A percentile compares a stretch with the other conserved stretches of the same genome.
Conservation (phyloP, 495 filamentous ascomycete genomes). For the Aspergillus coremiiformis region DNA sequence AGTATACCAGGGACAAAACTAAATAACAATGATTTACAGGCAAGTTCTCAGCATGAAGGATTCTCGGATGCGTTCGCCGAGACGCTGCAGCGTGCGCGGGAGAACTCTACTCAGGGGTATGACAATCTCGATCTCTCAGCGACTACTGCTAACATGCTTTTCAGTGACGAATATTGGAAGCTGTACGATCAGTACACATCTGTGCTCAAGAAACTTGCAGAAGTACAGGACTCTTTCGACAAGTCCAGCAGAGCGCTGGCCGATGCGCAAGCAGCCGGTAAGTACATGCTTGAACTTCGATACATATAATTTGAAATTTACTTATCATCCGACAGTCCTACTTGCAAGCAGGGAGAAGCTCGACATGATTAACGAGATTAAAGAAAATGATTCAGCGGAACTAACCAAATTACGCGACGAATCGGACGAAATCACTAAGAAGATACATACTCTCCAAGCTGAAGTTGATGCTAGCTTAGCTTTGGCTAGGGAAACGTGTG, state of each 20-base stretch:
- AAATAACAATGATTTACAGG: constrained; percentile 16
- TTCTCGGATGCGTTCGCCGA: constrained; percentile 34
- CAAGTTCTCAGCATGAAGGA: constrained; percentile 23
- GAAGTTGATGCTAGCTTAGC: constrained; percentile 35
- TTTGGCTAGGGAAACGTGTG: constrained; percentile 34
- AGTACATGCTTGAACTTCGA: constrained; percentile 12
- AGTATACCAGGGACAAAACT: neutral
- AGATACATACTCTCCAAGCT: constrained; percentile 34
- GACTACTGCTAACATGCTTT: neutral
- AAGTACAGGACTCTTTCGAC: constrained; percentile 34
- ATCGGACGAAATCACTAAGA: constrained; percentile 36
- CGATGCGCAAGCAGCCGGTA: constrained; percentile 36
- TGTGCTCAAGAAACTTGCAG: constrained; percentile 35
- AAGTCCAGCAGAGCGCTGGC: constrained; percentile 31
- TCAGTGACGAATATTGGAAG: constrained; percentile 42
- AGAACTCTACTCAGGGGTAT: constrained; percentile 37
- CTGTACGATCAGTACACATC: constrained; percentile 39
- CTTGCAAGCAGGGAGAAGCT: constrained; percentile 44
- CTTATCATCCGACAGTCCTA: constrained; percentile 32
- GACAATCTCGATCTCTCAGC: neutral
- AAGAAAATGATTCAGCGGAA: constrained; percentile 38
- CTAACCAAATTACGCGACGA: constrained; percentile 39
- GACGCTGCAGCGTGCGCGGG: constrained; percentile 30
- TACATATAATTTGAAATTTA: neutral
- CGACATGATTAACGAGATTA: constrained; percentile 42